Conservation (phyloP, 2,329 filamentous ascomycete species). For the Hysterium pulicare region DNA sequence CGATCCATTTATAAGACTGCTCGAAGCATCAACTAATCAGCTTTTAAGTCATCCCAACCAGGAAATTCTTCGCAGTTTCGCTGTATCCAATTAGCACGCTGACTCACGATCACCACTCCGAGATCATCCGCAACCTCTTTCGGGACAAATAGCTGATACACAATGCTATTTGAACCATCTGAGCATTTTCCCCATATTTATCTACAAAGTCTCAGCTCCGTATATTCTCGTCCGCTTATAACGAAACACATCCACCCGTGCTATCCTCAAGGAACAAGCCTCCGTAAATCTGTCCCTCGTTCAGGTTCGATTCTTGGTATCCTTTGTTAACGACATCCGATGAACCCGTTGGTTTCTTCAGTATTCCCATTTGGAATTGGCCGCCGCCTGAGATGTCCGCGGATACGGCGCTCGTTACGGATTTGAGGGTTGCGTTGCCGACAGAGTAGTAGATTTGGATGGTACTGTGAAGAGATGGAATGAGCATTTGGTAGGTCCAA, state of each 20-base stretch:
- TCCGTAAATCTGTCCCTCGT: conserved; percentile 40
- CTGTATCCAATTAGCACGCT: no score
- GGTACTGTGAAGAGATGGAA: conserved; percentile 39
- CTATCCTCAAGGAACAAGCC: conserved; percentile 39
- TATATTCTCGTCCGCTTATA: no score
- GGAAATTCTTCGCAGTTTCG: no score
- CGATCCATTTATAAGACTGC: no score
- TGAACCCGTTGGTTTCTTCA: conserved; percentile 57
- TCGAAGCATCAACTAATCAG: no score
- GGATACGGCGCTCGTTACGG: conserved; percentile 45
- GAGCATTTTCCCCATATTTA: no score
- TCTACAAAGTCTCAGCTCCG: no score
- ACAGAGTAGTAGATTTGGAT: conserved; percentile 58
- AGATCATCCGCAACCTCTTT: no score
- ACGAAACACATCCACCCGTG: conserved; percentile 29
- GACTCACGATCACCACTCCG: no score
- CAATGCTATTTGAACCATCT: no score
- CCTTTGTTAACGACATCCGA: conserved; percentile 38
- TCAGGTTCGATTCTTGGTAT: conserved; percentile 31
- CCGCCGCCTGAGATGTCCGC: conserved; percentile 57
- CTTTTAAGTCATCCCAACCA: no score
- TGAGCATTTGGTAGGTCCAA: background rate
- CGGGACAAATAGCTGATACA: no score
- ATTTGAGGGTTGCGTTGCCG: conserved; percentile 43
- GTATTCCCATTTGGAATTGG: conserved; percentile 60